A percentile compares a stretch with the other conserved stretches of the same genome.
These are phyloP conservation scores for Phytopythium ostracodes DNA, from an alignment of 352 stramenopile species.

Conservation along the genomic window DNA sequence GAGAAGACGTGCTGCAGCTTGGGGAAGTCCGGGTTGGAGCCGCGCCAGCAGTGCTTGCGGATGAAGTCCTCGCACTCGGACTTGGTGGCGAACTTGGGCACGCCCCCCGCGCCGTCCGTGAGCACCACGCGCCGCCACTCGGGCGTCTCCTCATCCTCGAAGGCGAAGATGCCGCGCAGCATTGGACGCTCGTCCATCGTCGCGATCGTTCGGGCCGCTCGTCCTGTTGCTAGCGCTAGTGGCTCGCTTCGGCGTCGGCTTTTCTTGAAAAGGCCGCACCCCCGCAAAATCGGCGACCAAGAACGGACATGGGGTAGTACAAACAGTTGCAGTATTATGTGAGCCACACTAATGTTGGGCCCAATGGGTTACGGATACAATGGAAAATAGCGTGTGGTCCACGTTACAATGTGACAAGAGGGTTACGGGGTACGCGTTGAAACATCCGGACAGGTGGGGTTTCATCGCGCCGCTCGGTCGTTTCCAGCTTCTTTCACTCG, in stretches of 20 bases:
- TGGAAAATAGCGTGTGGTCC: background rate
- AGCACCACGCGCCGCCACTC: constrained; percentile 74
- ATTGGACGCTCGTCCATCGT: constrained; percentile 50
- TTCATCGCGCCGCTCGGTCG: too few species aligned
- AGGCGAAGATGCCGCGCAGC: constrained; percentile 81
- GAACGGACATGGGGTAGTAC: too few species aligned
- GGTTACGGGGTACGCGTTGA: background rate
- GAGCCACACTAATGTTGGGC: too few species aligned
- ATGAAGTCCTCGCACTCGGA: constrained; percentile 89
- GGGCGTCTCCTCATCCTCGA: constrained; percentile 83
- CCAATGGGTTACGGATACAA: too few species aligned
- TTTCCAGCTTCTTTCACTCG: too few species aligned
- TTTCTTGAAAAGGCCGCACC: background rate
- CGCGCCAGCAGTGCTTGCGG: constrained; percentile 73
- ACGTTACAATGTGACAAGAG: background rate
- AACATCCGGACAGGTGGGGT: too few species aligned
- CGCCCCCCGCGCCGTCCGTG: constrained; percentile 51
- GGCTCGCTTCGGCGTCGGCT: background rate
- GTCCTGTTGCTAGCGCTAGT: too few species aligned
- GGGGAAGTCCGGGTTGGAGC: constrained; percentile 89
- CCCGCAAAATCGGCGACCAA: too few species aligned
- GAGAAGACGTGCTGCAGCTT: constrained; percentile 91
- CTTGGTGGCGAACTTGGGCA: constrained; percentile 88
- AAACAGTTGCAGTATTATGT: too few species aligned
- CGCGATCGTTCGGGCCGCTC: background rate